Evolutionary conservation across 371 early-diverging fungal species (phyloP), one percentile per base, ranked within the genome.

Genomic region (Lichtheimia corymbifera): DNA sequence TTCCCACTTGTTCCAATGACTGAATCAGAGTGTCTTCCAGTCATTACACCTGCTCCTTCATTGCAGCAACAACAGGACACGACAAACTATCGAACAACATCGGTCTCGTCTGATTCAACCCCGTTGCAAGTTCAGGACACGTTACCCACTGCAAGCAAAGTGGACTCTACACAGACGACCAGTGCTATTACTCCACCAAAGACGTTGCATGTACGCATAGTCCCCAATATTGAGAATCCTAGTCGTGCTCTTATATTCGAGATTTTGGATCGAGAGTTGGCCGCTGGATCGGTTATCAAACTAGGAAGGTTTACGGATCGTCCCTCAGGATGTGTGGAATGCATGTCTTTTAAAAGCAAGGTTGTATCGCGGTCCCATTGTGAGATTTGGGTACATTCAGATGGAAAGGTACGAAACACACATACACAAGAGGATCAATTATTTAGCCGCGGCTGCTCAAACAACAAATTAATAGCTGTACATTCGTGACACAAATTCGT

Each of bases 311-410:
- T 90, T 58, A 91, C 93, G 0, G 93, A 93, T 57, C 85, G 86
- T 58, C 83, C 84, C 5, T 17, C 57, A 30, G 42, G 53, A 40
- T 62, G 70, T 9, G 81, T 83, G 47, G 89, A 88, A 66, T 81
- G 89, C 45, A 88, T 93, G 60, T 88, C 92, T 14, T 97, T 97
- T 79, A 90, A 91, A 68, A 90, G 90, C 71, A 97, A 97, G 65
- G 98, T 97, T n/a, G 96, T 97, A 15, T 88, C 89, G 24, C 83
- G 98, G 53, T 86, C 88, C 22, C 98, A 97, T 67, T 96, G 96
- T 20, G 96, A 97, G 77, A 77, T 97, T 24, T 95, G 92, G 89
- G 82, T 90, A 20, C 89, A 88, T 61, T 73, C 80, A 53, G 89
- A 68, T 61, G 68, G 68, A 43, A 68, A 68, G 64, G 68, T 68